A percentile compares a stretch with the other conserved stretches of the same genome.
phyloP scores from a whole-genome alignment of 2,329 filamentous ascomycete species.

The Bipolaris victoriae region DNA sequence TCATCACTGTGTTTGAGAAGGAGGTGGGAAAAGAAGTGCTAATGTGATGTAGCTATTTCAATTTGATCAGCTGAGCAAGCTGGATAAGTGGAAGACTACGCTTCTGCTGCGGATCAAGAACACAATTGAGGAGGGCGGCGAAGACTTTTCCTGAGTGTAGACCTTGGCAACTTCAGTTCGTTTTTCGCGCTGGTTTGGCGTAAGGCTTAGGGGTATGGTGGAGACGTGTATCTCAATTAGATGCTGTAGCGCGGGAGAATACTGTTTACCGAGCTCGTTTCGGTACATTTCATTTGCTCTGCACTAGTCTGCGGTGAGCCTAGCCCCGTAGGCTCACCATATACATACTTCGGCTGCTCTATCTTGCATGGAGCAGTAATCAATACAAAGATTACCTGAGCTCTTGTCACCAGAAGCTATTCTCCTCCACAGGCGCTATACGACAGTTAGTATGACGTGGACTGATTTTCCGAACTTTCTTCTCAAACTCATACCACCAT shows the following conservation, averaged over 20 bases:
- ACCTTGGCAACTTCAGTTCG: background rate
- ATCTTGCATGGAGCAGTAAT: too few species aligned
- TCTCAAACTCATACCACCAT: too few species aligned
- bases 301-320: too few species aligned
- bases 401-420: too few species aligned
- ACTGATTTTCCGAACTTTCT: background rate
- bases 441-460: background rate
- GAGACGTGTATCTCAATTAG: conserved; percentile 3
- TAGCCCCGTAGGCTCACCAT: too few species aligned
- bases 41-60: conserved; percentile 66
- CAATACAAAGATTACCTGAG: too few species aligned
- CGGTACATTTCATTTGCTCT: too few species aligned
- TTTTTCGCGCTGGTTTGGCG: background rate
- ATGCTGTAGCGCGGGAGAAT: too few species aligned
- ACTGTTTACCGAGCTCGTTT: too few species aligned
- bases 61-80: conserved; percentile 88
- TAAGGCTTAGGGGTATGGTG: background rate
- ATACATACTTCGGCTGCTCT: too few species aligned
- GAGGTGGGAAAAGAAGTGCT: background rate
- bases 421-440: too few species aligned
- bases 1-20: conserved; percentile 46
- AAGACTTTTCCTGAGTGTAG: conserved; percentile 66
- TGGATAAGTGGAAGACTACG: conserved; percentile 97
- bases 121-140: conserved; percentile 73
- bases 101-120: conserved; percentile 83